phyloP scores from a whole-genome alignment of 2,329 filamentous ascomycete genomes.

The Talaromyces sp. region DNA sequence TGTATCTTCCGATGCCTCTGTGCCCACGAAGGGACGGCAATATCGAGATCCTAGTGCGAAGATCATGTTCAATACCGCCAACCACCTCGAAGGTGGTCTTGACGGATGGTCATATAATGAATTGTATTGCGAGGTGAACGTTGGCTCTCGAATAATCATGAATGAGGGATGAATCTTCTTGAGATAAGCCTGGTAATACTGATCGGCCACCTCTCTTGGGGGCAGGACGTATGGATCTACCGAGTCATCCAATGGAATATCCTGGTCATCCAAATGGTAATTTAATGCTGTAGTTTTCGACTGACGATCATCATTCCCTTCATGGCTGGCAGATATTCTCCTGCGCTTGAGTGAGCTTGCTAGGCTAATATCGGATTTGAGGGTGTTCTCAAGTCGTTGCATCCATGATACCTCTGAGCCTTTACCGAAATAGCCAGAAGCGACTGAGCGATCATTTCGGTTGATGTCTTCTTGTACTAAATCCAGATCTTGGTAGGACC shows the following conservation, averaged over 20 bases:
- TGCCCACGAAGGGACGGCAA: background rate
- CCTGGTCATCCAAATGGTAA: background rate
- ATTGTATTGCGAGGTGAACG: background rate
- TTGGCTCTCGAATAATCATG: background rate
- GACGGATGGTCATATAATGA: background rate
- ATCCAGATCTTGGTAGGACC: background rate
- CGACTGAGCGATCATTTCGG: background rate
- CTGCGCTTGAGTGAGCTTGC: too few species aligned
- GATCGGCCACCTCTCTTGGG: background rate
- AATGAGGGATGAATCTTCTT: background rate
- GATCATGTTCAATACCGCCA: background rate
- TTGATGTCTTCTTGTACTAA: background rate
- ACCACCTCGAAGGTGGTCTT: background rate
- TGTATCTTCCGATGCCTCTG: background rate
- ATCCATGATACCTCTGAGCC: background rate
- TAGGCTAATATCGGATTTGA: background rate
- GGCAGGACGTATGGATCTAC: background rate
- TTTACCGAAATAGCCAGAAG: background rate
- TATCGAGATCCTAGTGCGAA: background rate
- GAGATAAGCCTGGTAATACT: background rate
- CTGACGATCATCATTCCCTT: too few species aligned
- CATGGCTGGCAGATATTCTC: too few species aligned
- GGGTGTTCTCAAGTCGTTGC: background rate
- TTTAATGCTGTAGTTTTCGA: background rate
- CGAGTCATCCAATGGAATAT: background rate